These are phyloP conservation scores for Meyerozyma elateridarum DNA, from an alignment of 1,139 yeast species.

Conservation along the genomic window DNA sequence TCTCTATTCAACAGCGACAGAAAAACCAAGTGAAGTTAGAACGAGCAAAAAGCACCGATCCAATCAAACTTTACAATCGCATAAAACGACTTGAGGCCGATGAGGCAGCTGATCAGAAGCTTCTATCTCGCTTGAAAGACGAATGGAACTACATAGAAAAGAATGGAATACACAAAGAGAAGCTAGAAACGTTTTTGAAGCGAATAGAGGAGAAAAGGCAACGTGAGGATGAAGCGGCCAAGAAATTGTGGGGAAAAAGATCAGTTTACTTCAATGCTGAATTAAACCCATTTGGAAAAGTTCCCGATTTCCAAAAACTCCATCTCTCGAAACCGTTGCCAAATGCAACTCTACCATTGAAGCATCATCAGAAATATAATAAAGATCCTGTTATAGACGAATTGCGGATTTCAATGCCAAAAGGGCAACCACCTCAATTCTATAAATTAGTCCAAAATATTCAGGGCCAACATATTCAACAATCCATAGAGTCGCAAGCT, in stretches of 20 bases:
- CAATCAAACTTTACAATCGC: constrained; percentile 27
- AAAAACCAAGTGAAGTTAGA: constrained; percentile 26
- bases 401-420: constrained; percentile 29
- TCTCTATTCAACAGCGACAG: constrained; percentile 36
- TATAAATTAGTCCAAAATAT: constrained; percentile 37
- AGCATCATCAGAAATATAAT: constrained; percentile 12
- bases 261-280: constrained; percentile 45
- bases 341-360: constrained; percentile 27
- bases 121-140: constrained; percentile 23
- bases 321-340: constrained; percentile 14
- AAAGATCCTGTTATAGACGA: constrained; percentile 27
- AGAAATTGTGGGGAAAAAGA: constrained; percentile 33
- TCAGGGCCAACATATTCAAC: constrained; percentile 8
- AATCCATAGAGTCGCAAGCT: neutral
- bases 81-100: constrained; percentile 23
- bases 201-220: constrained; percentile 14
- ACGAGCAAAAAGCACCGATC: constrained; percentile 27
- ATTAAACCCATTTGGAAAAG: constrained; percentile 42
- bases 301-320: constrained; percentile 24
- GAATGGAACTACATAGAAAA: constrained; percentile 40
- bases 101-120: constrained; percentile 20
- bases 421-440: constrained; percentile 36
- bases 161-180: constrained; percentile 30
- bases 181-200: constrained; percentile 20
- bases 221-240: constrained; percentile 16